Evolutionary conservation across 257 asterid species (phyloP).

Genomic region (Solanum lycopersicoides): DNA sequence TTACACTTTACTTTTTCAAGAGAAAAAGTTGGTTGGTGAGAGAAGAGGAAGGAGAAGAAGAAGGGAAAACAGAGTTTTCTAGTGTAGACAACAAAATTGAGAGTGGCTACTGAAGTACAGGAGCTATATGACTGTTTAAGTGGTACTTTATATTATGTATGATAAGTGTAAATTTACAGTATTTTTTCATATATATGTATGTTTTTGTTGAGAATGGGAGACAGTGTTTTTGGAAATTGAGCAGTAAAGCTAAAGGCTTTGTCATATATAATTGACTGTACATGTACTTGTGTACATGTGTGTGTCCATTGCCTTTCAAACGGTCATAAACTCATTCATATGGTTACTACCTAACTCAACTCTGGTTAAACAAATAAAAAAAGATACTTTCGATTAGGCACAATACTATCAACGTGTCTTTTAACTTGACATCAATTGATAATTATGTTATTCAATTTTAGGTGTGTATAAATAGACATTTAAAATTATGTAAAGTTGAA

Average conservation of each 20-base stretch:
- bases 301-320: background rate
- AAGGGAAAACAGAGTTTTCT: constrained; percentile 2
- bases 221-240: background rate
- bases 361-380: background rate
- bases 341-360: constrained; percentile 11
- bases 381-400: background rate
- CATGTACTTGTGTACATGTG: background rate
- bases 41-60: background rate
- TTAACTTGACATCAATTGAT: too few species aligned
- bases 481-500: too few species aligned
- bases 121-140: background rate
- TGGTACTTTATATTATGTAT: background rate
- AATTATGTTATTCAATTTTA: too few species aligned
- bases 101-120: background rate
- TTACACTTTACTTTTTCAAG: background rate
- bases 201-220: background rate
- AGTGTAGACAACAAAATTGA: constrained; percentile 2
- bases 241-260: background rate
- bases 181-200: background rate
- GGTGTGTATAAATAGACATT: too few species aligned
- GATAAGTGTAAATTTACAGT: background rate
- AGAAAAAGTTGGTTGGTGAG: background rate
- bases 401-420: too few species aligned
- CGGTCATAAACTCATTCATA: constrained; percentile 23
- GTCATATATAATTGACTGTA: background rate